Base-by-base conservation (phyloP, 2,329 filamentous ascomycete species). In the Aspergillus sp. region DNA sequence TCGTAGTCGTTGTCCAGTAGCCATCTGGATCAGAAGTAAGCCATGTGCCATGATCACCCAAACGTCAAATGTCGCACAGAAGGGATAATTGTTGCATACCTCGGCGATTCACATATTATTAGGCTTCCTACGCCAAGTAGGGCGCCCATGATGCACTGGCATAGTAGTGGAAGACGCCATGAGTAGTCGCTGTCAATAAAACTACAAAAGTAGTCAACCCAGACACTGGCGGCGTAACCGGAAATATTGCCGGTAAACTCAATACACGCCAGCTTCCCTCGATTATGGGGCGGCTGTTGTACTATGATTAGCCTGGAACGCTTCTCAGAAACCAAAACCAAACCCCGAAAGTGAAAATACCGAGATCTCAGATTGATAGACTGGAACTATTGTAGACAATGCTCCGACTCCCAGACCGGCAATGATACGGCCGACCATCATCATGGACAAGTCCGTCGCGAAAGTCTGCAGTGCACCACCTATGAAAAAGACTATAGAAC, bases 221-320 rank as follows among this genome's bases (percentile, higher is more conserved):
- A 99, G 22, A 98, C 94, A 68, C 94, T 98, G 55, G 92, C 92
- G 56, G 94, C 90, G 74, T 99, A 99, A 32, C 95, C 95, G 62
- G 91, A 89, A 64, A 99, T 96, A 77, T 99, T 99, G 56, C 95
- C 95, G 0, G 94, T 94, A 72, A 98, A 99, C 75, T 99, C 95
- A 66, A 99, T 98, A 75, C 95, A 98, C 24, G 94, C 95, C 62
- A 99, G 84, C 78, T 95, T 96, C 64, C 95, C 95, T 69, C 95
- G 86, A 76, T 96, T 98, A 73, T 99, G 95, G 5, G 95, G 92
- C 52, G 95, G 95, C 73, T 75, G 54, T 26, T 55, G 46, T 20
- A 54, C n/a, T 31, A 22, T 22, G 12, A 50, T 71, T 56, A 71
- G 66, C 56, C 64, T 18, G 42, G 26, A 16, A 10, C 52, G 52